Evolutionary conservation across 495 filamentous ascomycete species (phyloP).

Genomic region (Podospora appendiculata): DNA sequence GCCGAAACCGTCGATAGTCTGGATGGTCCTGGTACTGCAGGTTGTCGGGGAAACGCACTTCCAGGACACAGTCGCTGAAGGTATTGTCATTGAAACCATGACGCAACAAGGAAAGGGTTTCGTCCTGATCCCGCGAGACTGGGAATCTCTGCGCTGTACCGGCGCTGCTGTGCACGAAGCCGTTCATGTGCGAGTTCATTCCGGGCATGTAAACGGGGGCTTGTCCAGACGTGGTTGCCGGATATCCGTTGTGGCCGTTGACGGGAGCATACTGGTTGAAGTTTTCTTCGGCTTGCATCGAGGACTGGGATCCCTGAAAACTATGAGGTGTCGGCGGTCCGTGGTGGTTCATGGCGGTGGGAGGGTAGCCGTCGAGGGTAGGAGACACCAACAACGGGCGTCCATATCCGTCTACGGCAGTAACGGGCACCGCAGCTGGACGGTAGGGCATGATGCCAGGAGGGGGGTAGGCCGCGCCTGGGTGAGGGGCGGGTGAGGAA

Average conservation of each 20-base stretch:
- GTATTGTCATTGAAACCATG: slow-evolving; percentile 31
- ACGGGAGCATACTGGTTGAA: slow-evolving; percentile 17
- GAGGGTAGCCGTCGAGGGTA: slow-evolving; percentile 29
- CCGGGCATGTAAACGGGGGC: slow-evolving; percentile 1
- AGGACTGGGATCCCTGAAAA: slow-evolving; percentile 47
- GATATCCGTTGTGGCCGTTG: slow-evolving; percentile 11
- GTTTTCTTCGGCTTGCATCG: slow-evolving; percentile 27
- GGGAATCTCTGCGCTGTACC: slow-evolving; percentile 1
- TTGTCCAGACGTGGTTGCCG: not conserved
- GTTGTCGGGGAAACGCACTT: slow-evolving; percentile 33
- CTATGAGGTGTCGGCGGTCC: slow-evolving; percentile 45
- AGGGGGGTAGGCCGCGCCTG: slow-evolving; percentile 26
- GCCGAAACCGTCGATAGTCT: slow-evolving; percentile 28
- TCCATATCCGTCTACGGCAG: slow-evolving; percentile 27
- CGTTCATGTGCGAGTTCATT: slow-evolving; percentile 8
- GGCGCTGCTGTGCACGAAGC: not conserved
- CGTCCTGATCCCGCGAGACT: slow-evolving; percentile 20
- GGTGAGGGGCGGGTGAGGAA: slow-evolving; percentile 38
- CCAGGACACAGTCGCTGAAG: slow-evolving; percentile 43
- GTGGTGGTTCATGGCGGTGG: slow-evolving; percentile 28
- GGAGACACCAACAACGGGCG: slow-evolving; percentile 25
- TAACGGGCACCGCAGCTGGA: slow-evolving; percentile 21
- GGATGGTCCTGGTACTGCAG: slow-evolving; percentile 36
- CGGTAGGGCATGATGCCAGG: slow-evolving; percentile 23
- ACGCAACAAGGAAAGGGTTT: slow-evolving; percentile 26